Base-by-base conservation (phyloP, 176 grass and related monocot species). In the Microstegium vimineum region DNA sequence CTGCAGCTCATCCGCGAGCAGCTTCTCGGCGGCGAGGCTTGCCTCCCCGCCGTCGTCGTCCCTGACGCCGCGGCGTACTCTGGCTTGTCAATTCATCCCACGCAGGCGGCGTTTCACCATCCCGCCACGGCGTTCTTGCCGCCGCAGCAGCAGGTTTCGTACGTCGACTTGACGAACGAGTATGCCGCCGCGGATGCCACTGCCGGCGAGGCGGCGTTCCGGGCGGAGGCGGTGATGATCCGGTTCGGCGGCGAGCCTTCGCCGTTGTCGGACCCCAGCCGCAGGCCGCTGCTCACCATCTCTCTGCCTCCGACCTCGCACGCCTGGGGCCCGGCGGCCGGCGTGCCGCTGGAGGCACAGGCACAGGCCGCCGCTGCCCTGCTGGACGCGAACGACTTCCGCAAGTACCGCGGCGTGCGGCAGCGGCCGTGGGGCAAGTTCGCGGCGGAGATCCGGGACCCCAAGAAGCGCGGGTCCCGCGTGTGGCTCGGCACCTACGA, bases 401-500 rank as follows among this genome's bases (percentile, higher is more conserved):
- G 84, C 7, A 89, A 88, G 85, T 98, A 93, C 82, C 95, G 95
- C 12, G 95, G 95, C 26, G 95, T 98, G 66, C 79, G 93, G 47
- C 90, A 85, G 72, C 82, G 95, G 67, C 92, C 90, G 62, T 98
- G 95, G 95, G 95, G 95, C 6, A 98, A 93, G 86, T 98, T 82
- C 45, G 93, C 93, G 11, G 95, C 95, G 67, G 95, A 98, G 83
- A 98, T 98, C 90, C 90, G 95, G 0, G 95, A 98, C 80, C 87
- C 92, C 0, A 93, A 91, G 40, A 88, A 73, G 83, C 90, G 82
- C 30, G 92, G 95, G 16, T 91, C 89, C 34, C 86, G 95, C 25
- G 83, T 95, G 62, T 98, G 95, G 95, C 93, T 98, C 37, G 95
- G 95, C 57, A 98, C 95, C 28, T 98, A 92, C 87, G 93, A 91